Base-by-base conservation (phyloP, 305 asterid species). In the Fraxinus sp. region DNA sequence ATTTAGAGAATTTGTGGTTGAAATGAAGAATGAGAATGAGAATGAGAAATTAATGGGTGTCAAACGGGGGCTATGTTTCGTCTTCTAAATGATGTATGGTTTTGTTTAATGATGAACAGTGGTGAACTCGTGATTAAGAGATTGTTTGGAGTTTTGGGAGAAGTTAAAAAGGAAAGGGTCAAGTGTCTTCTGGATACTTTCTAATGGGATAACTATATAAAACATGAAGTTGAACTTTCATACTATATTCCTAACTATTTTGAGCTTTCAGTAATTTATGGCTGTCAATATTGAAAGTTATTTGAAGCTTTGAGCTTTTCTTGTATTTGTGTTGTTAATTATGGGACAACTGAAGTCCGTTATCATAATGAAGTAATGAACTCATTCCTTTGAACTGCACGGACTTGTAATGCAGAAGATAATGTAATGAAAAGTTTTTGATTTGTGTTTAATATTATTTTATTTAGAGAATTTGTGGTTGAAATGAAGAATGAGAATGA, bases 131-230 rank as follows among this genome's bases (percentile, higher is more conserved):
- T 62, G 20, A 4, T 83, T 81, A 33, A 64, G 70, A 41, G 46
- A 35, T 52, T 22, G 62, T 78, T 3, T 78, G 52, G 80, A n/a
- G 49, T 49, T 36, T 77, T 49, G 24, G 26, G 24, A 16, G 8
- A 55, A 16, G 66, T 5, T 16, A n/a, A 55, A 55, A 16, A 18
- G 66, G 24, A 55, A n/a, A 14, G n/a, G 24, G 30, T 57, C 9
- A 55, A 55, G 68, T 57, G 68, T 57, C 68, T 80, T 55, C 18
- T 77, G 72, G 68, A 39, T 57, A 39, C 68, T 57, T 55, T 57
- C 68, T 18, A 57, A 57, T 57, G 11, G 68, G 68, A 57, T 24
- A 24, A 24, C 72, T 64, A 24, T 62, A 20, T 22, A 64, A 64
- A 64, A 64, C 26, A n/a, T 64, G 72, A 64, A 64, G 20, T 64